Evolutionary conservation across 108 stramenopile species (phyloP), one percentile per base, ranked within the genome.

Genomic region (Conticribra guillardii): DNA sequence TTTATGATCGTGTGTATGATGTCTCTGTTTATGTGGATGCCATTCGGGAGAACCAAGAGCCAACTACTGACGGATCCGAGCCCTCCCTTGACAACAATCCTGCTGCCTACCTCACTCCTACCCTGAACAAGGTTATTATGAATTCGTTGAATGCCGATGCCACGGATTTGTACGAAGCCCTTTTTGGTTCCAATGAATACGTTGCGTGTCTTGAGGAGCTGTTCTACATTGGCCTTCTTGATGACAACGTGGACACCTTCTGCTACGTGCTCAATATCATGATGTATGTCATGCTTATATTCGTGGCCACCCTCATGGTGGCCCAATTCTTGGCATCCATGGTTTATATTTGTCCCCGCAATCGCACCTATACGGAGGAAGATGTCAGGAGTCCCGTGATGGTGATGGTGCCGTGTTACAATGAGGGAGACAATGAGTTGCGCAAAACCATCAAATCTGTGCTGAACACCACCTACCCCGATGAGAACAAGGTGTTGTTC

Each of bases 341-440:
- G 65, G 60, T 67, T 47, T 75, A 75, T 30, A 66, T 75, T 16
- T 75, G 64, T 26, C 74, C 64, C 2, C 48, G 64, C 1, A 59
- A 67, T 54, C 75, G 67, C 11, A 58, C 67, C 16, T 76, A 61
- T 24, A 51, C 73, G 9, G 73, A 60, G 34, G 68, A 73, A 24
- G 80, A 84, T 41, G 47, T 64, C 22, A 60, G 23, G 34, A 49
- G 56, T 58, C 62, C 75, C 15, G 79, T 84, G 19, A 84, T 84
- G 79, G 69, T 84, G 14, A 81, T 84, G 83, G 83, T 84, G 24
- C 83, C 83, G 3, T 84, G 83, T 51, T 83, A 83, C 67, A 83
- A 83, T 73, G 82, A 83, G 68, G 74, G 78, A 24, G 78, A 79
- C 50, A 75, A 74, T 0, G 82, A 83, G 29, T 49, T 83, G 52